These are phyloP conservation scores for Russula compacta DNA, from an alignment of 768 basidiomycete genomes.

Conservation along the genomic window DNA sequence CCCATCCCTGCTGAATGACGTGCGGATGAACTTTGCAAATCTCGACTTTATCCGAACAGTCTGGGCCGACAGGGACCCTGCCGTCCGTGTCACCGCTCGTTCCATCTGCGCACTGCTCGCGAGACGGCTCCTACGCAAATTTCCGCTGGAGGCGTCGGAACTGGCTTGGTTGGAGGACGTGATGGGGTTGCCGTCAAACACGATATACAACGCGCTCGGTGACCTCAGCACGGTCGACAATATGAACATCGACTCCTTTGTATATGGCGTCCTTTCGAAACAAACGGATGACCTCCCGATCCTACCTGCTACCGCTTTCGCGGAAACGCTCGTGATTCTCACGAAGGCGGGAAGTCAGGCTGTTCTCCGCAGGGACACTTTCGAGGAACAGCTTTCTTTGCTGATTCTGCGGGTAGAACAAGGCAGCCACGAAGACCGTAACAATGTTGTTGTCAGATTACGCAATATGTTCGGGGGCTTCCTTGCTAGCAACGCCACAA, in stretches of 20 bases:
- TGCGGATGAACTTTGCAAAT: neutral
- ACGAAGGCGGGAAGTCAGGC: neutral
- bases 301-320: neutral
- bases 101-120: neutral
- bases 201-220: neutral
- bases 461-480: neutral
- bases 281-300: neutral
- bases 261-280: neutral
- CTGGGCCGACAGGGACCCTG: neutral
- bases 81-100: neutral
- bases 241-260: neutral
- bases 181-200: neutral
- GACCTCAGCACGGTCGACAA: neutral
- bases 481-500: neutral
- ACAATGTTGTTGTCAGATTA: neutral
- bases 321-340: neutral
- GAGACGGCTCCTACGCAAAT: neutral
- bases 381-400: neutral
- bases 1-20: neutral
- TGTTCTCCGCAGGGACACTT: neutral
- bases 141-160: neutral
- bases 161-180: neutral
- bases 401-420: neutral
- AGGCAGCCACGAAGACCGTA: neutral
- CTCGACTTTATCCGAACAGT: neutral